Base-by-base conservation (phyloP, 768 basidiomycete species). In the Tephrocybe sp. region DNA sequence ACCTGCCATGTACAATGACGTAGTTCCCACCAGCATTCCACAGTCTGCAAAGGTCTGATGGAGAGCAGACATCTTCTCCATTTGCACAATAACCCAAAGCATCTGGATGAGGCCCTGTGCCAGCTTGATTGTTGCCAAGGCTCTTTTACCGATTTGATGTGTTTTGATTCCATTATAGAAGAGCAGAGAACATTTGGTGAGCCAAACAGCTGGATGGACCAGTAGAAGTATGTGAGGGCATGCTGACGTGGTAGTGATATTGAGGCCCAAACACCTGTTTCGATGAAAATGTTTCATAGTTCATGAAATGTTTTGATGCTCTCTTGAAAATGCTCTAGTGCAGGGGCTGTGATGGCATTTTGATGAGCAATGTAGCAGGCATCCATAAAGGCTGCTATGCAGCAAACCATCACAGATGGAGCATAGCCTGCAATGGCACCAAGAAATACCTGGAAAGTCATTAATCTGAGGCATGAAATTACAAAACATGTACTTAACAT, bases 291-390 rank as follows among this genome's bases (percentile, higher is more conserved):
- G 15, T 43, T 42, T 13, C 36, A 25, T n/a, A 43, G 28, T 5
- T 50, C 13, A 18, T 50, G 49, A 27, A 50, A 44, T 13, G 11
- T 8, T 27, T 50, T 16, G 26, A 50, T 26, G 15, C 56, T 31
- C 7, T 42, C 13, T 12, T 58, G 55, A 45, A 63, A 64, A 3
- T 39, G 40, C 9, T 52, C 34, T 5, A 67, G 56, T 5, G 54
- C 50, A 12, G 30, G 32, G 47, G n/a, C 31, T 2, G 53, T 57
- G 18, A 67, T 63, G 5, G 47, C 37, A 31, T 65, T 64, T 12
- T 34, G 53, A 8, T 56, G 50, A 16, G 55, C 53, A 18, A 55
- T 49, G 41, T 64, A 65, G 24, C 58, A 63, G 26, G 58, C 60
- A 35, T 66, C 60, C 2, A 54, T 34, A 41, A 60, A 58, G 13